phyloP scores from a whole-genome alignment of 441 rosid species.

The Croton setiger region DNA sequence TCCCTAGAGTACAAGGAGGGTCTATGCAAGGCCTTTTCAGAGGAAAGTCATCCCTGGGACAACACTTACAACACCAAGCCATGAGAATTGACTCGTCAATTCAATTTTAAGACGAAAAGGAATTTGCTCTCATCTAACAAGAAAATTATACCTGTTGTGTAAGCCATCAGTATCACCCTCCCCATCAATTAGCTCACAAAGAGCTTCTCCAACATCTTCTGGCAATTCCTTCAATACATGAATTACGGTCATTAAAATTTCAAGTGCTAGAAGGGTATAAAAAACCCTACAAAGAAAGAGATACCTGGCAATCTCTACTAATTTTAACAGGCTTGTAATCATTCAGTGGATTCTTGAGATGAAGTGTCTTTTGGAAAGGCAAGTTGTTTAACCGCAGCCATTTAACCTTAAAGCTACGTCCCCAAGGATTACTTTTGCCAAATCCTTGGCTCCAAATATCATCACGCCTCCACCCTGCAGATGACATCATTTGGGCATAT shows the following conservation, averaged over 20 bases:
- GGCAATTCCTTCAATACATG: slow-evolving; percentile 65
- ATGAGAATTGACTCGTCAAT: slow-evolving; percentile 18
- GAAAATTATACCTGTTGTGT: slow-evolving; percentile 44
- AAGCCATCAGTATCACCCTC: slow-evolving; percentile 45
- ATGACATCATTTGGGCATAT: slow-evolving; percentile 94
- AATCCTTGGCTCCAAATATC: slow-evolving; percentile 87
- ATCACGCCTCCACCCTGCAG: slow-evolving; percentile 94
- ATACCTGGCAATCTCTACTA: slow-evolving; percentile 97
- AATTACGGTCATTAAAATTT: slow-evolving; percentile 16
- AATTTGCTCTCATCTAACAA: slow-evolving; percentile 11
- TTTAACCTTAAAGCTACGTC: slow-evolving; percentile 86
- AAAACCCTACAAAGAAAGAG: slow-evolving; percentile 10
- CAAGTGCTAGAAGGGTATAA: slow-evolving; percentile 10
- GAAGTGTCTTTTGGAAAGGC: slow-evolving; percentile 95
- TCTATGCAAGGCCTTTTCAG: slow-evolving; percentile 48
- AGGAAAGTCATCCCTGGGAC: slow-evolving; percentile 49
- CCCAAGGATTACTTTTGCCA: slow-evolving; percentile 90
- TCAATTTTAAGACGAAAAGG: slow-evolving; percentile 14
- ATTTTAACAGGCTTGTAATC: slow-evolving; percentile 95
- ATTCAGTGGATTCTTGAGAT: slow-evolving; percentile 92
- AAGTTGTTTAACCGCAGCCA: slow-evolving; percentile 81
- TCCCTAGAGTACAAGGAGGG: slow-evolving; percentile 51
- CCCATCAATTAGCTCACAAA: slow-evolving; percentile 84
- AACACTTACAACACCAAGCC: slow-evolving; percentile 25
- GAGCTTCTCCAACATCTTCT: slow-evolving; percentile 86